phyloP scores from a whole-genome alignment of 129 eudicot species.

The Helianthus annuus region DNA sequence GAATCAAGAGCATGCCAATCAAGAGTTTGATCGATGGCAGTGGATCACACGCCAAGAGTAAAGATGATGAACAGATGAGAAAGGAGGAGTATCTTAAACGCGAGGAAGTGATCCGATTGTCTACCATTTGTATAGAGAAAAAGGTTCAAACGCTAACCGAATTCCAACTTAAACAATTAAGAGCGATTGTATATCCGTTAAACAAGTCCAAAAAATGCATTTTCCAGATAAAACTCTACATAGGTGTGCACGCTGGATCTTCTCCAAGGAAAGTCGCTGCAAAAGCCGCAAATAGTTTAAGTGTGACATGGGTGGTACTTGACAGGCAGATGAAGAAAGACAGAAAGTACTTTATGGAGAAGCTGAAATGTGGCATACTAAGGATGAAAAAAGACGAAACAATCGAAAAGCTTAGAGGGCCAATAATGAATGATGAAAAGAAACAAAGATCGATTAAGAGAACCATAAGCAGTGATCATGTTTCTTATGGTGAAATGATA shows the following conservation, averaged over 20 bases:
- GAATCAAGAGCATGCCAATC: constrained; percentile 35
- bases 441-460: constrained; percentile 19
- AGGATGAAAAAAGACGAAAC: constrained; percentile 59
- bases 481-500: constrained; percentile 72
- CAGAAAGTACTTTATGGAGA: constrained; percentile 62
- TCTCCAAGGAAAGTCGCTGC: constrained; percentile 46
- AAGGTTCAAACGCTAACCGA: constrained; percentile 36
- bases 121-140: constrained; percentile 27
- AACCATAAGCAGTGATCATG: constrained; percentile 35
- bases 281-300: constrained; percentile 33
- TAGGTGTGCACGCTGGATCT: constrained; percentile 41
- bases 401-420: constrained; percentile 53
- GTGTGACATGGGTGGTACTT: constrained; percentile 59
- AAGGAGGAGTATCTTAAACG: constrained; percentile 44
- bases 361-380: constrained; percentile 60
- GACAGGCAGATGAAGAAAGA: constrained; percentile 85
- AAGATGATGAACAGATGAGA: constrained; percentile 42
- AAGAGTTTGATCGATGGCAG: constrained; percentile 40
- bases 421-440: constrained; percentile 34
- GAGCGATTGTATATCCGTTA: background rate
- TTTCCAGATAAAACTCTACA: constrained; percentile 39
- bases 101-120: constrained; percentile 33
- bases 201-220: background rate
- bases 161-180: constrained; percentile 7
- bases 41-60: constrained; percentile 38